A percentile compares a stretch with the other conserved stretches of the same genome.
Conservation (phyloP, 108 stramenopile species). For the Craspedostauros australis region DNA sequence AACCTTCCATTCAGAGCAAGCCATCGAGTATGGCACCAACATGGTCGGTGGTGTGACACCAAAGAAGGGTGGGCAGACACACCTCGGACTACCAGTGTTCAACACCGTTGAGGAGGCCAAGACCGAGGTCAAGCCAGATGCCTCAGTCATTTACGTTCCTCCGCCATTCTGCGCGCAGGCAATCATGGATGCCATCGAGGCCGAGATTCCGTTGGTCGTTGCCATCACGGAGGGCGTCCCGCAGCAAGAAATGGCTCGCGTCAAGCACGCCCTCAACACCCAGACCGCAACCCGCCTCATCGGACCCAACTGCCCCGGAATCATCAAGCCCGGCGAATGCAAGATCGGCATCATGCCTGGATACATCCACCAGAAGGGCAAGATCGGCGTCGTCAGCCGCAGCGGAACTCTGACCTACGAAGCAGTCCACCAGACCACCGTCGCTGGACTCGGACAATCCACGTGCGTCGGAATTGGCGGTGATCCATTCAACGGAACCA, state of each 20-base stretch:
- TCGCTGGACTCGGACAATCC: conserved; percentile 91
- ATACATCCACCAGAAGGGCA: conserved; percentile 94
- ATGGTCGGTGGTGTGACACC: conserved; percentile 98
- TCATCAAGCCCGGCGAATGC: conserved; percentile 99
- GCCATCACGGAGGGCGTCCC: conserved; percentile 99
- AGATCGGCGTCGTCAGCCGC: conserved; percentile 96
- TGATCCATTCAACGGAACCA: conserved; percentile 98
- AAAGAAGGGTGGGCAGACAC: conserved; percentile 90
- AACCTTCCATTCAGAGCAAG: conserved; percentile 81
- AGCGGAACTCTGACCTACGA: conserved; percentile 98
- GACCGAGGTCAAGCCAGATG: conserved; percentile 87
- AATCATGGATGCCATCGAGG: conserved; percentile 90
- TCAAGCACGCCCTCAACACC: conserved; percentile 79
- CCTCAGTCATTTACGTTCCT: conserved; percentile 98
- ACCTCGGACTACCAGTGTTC: conserved; percentile 96
- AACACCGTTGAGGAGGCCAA: conserved; percentile 87
- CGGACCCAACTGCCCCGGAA: conserved; percentile 98
- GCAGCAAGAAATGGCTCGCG: conserved; percentile 98
- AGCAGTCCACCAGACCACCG: conserved; percentile 97
- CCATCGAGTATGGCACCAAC: conserved; percentile 98
- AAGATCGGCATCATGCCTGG: conserved; percentile 99
- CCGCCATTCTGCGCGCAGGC: conserved; percentile 94
- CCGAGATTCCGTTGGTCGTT: conserved; percentile 96
- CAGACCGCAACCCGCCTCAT: conserved; percentile 89
- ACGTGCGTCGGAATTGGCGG: conserved; percentile 99